Evolutionary conservation across 345 rosid genomes (phyloP).

Genomic region (Citrus trifoliata): DNA sequence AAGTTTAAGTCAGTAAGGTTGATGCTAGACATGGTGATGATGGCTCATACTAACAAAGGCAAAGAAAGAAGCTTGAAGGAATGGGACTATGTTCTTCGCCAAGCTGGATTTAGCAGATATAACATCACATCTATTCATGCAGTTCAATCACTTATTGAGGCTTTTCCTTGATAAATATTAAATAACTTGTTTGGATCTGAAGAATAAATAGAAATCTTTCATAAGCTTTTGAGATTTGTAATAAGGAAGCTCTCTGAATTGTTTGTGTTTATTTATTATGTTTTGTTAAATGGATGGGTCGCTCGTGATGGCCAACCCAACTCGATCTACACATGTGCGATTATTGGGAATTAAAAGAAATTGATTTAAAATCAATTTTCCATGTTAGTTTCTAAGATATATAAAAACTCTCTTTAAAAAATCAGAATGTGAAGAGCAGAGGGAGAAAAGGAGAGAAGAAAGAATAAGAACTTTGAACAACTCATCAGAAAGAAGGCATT

Average conservation of each 20-base stretch:
- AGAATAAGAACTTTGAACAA: no score
- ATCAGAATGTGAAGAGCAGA: no score
- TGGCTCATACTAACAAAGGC: conserved; percentile 60
- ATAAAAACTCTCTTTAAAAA: no score
- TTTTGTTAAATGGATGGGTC: no score
- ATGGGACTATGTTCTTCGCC: conserved; percentile 51
- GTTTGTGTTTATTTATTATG: no score
- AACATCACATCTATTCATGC: conserved; percentile 35
- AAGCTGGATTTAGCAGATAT: conserved; percentile 54
- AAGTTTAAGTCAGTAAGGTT: conserved; percentile 40
- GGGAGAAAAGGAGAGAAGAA: no score
- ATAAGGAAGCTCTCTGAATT: not conserved
- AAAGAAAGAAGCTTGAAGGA: conserved; percentile 65
- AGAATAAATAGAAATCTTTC: not conserved
- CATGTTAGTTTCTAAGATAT: no score
- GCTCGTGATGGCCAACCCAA: no score
- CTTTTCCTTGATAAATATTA: conserved; percentile 30
- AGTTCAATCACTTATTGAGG: conserved; percentile 47
- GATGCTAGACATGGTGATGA: conserved; percentile 71
- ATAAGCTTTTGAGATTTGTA: not conserved
- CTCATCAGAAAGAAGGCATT: no score
- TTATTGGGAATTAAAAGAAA: no score
- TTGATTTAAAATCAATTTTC: no score
- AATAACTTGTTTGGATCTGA: not conserved
- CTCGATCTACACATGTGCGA: no score